These are phyloP conservation scores for Neofusicoccum ribis DNA, from an alignment of 2,329 filamentous ascomycete genomes.

Conservation along the genomic window DNA sequence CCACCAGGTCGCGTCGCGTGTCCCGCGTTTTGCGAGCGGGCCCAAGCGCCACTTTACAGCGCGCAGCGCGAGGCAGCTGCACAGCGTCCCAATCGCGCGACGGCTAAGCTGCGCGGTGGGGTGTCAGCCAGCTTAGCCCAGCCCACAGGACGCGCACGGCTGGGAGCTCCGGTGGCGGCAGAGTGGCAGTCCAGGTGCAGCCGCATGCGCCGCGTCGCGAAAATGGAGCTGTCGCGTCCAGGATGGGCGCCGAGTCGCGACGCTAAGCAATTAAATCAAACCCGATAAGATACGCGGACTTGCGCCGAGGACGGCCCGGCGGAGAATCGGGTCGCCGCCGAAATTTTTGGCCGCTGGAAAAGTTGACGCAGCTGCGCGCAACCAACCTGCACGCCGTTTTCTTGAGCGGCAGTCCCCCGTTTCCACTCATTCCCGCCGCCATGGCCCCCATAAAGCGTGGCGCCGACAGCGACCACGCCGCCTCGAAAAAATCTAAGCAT, in stretches of 20 bases:
- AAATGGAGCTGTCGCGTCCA: conserved; percentile 10
- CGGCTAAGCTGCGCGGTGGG: background rate
- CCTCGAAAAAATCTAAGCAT: conserved; percentile 34
- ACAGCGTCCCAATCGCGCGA: background rate
- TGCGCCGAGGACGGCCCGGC: conserved; percentile 19
- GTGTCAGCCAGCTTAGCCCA: background rate
- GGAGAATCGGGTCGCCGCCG: conserved; percentile 18
- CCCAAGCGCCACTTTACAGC: conserved; percentile 2
- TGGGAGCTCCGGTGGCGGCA: background rate
- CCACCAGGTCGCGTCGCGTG: conserved; percentile 16
- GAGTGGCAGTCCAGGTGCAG: background rate
- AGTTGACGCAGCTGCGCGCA: conserved; percentile 8
- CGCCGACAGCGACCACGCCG: conserved; percentile 37
- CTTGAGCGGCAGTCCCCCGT: background rate
- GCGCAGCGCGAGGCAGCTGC: background rate
- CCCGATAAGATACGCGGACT: background rate
- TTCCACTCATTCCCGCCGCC: conserved; percentile 14
- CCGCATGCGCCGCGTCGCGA: conserved; percentile 10
- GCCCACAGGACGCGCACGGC: background rate
- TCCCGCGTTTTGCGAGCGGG: conserved; percentile 18
- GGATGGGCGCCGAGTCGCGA: background rate
- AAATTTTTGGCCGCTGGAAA: conserved; percentile 18
- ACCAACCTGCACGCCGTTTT: conserved; percentile 6
- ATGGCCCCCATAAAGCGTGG: conserved; percentile 52
- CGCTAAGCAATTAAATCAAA: background rate